Percentiles rank a stretch among this genome's conserved stretches.
phyloP scores from a whole-genome alignment of 345 rosid genomes.

The Eucalyptus grandis region DNA sequence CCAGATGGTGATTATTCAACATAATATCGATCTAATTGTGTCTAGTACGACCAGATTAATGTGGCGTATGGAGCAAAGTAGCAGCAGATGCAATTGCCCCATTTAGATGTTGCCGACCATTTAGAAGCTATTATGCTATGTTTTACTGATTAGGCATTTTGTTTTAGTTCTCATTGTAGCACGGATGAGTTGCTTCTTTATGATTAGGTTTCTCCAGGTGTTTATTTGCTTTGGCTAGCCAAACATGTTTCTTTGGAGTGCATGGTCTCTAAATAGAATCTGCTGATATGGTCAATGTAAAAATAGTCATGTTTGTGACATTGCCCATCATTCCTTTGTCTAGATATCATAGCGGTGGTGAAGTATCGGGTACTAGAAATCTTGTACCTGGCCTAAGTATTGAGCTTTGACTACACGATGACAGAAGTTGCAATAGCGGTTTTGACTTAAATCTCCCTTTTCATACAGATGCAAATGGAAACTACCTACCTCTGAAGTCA shows the following conservation, averaged over 20 bases:
- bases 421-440: neutral
- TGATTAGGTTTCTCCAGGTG: neutral
- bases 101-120: neutral
- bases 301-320: neutral
- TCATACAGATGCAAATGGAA: slow-evolving; percentile 44
- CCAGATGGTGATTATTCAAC: neutral
- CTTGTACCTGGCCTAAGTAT: neutral
- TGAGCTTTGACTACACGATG: neutral
- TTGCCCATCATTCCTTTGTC: neutral
- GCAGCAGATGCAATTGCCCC: neutral
- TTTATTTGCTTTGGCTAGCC: neutral
- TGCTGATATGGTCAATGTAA: neutral
- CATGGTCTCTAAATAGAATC: neutral
- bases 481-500: slow-evolving; percentile 31
- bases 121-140: neutral
- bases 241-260: neutral
- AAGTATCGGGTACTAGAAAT: neutral
- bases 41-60: neutral
- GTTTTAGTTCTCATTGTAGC: too few species aligned
- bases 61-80: neutral
- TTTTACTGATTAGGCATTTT: neutral
- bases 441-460: neutral
- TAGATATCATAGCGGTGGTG: neutral
- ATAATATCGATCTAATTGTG: neutral
- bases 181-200: neutral